These are phyloP conservation scores for Cucumis hystrix DNA, from an alignment of 306 rosid genomes.

Conservation along the genomic window DNA sequence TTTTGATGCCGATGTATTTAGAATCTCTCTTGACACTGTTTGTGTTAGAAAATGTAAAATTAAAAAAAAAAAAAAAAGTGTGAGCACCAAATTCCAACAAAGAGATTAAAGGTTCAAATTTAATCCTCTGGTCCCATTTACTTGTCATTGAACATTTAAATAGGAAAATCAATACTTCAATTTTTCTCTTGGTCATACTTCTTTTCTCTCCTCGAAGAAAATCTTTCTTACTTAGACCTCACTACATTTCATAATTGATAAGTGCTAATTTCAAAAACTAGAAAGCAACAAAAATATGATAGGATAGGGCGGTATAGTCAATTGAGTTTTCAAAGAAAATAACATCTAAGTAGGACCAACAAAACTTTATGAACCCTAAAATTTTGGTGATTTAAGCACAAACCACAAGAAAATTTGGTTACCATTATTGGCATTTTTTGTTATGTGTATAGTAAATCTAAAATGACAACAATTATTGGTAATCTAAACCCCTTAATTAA, in stretches of 20 bases:
- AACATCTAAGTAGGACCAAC: slow-evolving; percentile 12
- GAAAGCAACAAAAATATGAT: neutral
- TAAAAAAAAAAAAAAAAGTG: too few relatives aligned
- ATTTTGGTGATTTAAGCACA: slow-evolving; percentile 13
- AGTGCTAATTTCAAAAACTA: neutral
- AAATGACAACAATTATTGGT: neutral
- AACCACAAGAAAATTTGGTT: slow-evolving; percentile 1
- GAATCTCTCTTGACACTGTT: too few relatives aligned
- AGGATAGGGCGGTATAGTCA: neutral
- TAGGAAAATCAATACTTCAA: too few relatives aligned
- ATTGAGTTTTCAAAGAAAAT: slow-evolving; percentile 1
- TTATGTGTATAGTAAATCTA: neutral
- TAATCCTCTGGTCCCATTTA: too few relatives aligned
- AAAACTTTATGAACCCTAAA: slow-evolving; percentile 17
- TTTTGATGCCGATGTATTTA: too few relatives aligned
- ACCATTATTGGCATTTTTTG: slow-evolving; percentile 1
- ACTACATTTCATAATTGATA: neutral
- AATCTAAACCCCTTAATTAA: neutral
- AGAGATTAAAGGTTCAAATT: neutral
- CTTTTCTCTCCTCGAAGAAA: neutral
- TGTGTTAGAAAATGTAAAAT: too few relatives aligned
- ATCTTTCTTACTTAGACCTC: neutral
- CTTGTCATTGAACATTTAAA: too few relatives aligned
- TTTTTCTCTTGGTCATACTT: neutral
- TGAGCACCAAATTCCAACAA: too few relatives aligned